Base-by-base conservation (phyloP, 164 flowering plant genomes). In the Tetrastigma voinierianum region DNA sequence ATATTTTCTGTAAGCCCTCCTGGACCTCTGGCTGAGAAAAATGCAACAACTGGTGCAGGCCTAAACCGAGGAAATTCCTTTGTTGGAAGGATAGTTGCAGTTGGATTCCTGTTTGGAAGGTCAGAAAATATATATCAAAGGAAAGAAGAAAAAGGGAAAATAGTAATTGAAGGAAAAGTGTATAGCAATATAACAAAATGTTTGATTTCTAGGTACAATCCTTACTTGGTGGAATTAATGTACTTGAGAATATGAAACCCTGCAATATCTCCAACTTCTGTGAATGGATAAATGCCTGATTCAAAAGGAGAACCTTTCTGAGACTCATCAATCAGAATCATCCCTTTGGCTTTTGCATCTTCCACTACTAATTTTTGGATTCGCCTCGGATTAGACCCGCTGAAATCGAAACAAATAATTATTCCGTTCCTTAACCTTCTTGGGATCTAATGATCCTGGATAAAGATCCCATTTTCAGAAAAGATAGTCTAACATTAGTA, bases 1-100 rank as follows among this genome's bases (percentile, higher is more conserved):
- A 93, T 87, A 69, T 85, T 81, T 74, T 87, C 87, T 40, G 93
- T 83, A 10, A 86, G 71, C 3, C 17, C 79, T 68, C 85, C 86
- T 10, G 96, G 98, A 24, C 98, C 98, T 69, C 93, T 80, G 2
- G 93, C 87, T 13, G 98, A 93, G 76, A 90, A 93, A 68, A 67
- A 74, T 18, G 98, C 96, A 7, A 90, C 88, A 9, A 69, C 80
- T 25, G 98, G 98, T 64, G 96, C 91, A 11, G 98, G 96, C 61
- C 60, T 84, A 46, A 74, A 46, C 1, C 65, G 70, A 9, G 57
- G 51, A 45, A 90, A 70, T 16, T 68, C 81, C 51, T 62, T 58
- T 11, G 90, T 75, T 62, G 85, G 79, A 64, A 88, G 85, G 61
- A 92, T 88, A 4, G 88, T 83, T 14, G 96, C 94, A 19, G 77